phyloP scores from a whole-genome alignment of 1,284 basidiomycete species.

The Tilletiaria anomala region DNA sequence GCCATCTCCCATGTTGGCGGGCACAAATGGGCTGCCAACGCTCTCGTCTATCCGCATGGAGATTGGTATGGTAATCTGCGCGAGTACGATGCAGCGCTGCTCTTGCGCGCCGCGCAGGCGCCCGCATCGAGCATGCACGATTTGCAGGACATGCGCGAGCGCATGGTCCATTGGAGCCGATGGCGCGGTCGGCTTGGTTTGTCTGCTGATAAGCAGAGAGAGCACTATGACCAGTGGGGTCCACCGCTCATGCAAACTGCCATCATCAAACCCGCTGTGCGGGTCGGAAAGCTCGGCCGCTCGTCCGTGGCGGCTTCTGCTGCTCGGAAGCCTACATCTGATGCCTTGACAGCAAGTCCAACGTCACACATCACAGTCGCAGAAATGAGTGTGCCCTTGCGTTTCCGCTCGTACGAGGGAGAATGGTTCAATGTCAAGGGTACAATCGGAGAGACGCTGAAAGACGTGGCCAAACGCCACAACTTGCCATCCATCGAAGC shows the following conservation, averaged over 20 bases:
- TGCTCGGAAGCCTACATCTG: too few relatives aligned
- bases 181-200: conserved; percentile 40
- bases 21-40: conserved; percentile 39
- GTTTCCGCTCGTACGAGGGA: conserved; percentile 19
- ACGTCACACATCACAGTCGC: background rate
- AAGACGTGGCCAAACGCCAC: conserved; percentile 27
- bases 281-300: background rate
- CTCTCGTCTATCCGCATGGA: conserved; percentile 34
- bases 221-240: conserved; percentile 29
- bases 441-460: conserved; percentile 27
- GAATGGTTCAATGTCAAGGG: conserved; percentile 10
- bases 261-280: conserved; percentile 11
- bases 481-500: conserved; percentile 30
- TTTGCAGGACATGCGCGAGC: conserved; percentile 18
- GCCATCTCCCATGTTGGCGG: conserved; percentile 30
- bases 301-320: background rate
- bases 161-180: conserved; percentile 31
- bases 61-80: conserved; percentile 36
- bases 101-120: conserved; percentile 24
- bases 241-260: conserved; percentile 19
- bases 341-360: background rate
- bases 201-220: conserved; percentile 14
- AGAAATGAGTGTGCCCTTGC: conserved; percentile 8
- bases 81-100: conserved; percentile 10
- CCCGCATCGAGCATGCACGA: conserved; percentile 34